Conservation (phyloP, 2,329 filamentous ascomycete genomes). For the Aspergillus sp. region DNA sequence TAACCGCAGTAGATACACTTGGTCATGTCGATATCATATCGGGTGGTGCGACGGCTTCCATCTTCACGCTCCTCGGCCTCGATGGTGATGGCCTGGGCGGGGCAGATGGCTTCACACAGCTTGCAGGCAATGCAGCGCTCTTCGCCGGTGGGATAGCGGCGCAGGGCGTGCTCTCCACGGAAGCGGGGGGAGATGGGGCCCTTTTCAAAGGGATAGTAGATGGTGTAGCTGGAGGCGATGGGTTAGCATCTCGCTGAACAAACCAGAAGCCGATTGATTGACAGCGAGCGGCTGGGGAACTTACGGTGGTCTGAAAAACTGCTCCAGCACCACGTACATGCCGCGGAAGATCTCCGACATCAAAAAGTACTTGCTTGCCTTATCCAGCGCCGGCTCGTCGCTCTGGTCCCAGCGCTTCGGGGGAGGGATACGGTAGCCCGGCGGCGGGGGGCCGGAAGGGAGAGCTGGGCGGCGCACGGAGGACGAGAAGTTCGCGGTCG, state of each 20-base stretch:
- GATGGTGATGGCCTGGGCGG: slow-evolving; percentile 96
- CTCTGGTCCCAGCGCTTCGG: slow-evolving; percentile 72
- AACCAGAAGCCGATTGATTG: slow-evolving; percentile 4
- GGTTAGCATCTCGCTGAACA: slow-evolving; percentile 2
- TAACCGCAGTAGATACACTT: slow-evolving; percentile 99
- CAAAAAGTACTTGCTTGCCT: slow-evolving; percentile 86
- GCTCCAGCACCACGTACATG: slow-evolving; percentile 96
- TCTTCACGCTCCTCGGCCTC: slow-evolving; percentile 97
- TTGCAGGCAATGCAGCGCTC: slow-evolving; percentile 99
- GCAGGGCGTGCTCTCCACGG: slow-evolving; percentile 92
- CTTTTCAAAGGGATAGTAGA: slow-evolving; percentile 98
- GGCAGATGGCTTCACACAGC: slow-evolving; percentile 96
- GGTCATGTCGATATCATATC: slow-evolving; percentile 99
- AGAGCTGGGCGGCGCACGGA: slow-evolving; percentile 53
- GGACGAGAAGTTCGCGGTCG: slow-evolving; percentile 53
- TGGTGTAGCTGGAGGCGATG: slow-evolving; percentile 65
- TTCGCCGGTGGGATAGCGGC: slow-evolving; percentile 93
- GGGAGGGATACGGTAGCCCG: slow-evolving; percentile 67
- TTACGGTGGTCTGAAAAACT: slow-evolving; percentile 96
- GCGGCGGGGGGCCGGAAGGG: slow-evolving; percentile 67
- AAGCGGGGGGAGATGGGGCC: slow-evolving; percentile 96
- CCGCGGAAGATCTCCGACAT: slow-evolving; percentile 91
- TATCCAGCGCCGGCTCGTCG: slow-evolving; percentile 67
- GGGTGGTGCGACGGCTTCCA: slow-evolving; percentile 85
- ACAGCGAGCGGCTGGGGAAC: slow-evolving; percentile 34